phyloP scores from a whole-genome alignment of 257 asterid genomes.

The Nicotiana benthamiana region DNA sequence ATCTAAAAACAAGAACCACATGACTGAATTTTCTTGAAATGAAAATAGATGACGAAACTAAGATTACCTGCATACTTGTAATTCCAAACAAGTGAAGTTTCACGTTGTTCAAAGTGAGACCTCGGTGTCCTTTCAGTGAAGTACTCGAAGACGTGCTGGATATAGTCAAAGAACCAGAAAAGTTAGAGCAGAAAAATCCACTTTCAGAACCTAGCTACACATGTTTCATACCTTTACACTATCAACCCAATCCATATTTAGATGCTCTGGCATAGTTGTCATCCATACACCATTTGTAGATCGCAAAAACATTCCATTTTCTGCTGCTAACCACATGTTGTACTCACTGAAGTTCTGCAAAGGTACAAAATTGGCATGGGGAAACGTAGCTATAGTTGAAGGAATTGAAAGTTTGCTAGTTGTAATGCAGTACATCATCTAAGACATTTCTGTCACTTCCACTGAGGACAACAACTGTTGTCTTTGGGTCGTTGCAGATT shows the following conservation, averaged over 20 bases:
- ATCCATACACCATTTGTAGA: slow-evolving; percentile 82
- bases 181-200: slow-evolving; percentile 16
- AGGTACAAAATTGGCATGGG: slow-evolving; percentile 15
- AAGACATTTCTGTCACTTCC: slow-evolving; percentile 76
- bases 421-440: slow-evolving; percentile 50
- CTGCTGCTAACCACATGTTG: slow-evolving; percentile 98
- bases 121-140: slow-evolving; percentile 98
- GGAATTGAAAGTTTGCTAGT: slow-evolving; percentile 1
- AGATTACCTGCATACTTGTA: slow-evolving; percentile 85
- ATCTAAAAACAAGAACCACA: background rate
- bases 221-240: slow-evolving; percentile 55
- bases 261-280: slow-evolving; percentile 99
- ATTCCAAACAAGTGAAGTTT: slow-evolving; percentile 94
- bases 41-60: slow-evolving; percentile 2
- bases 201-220: slow-evolving; percentile 6
- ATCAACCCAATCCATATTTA: slow-evolving; percentile 96
- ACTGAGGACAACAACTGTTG: slow-evolving; percentile 86
- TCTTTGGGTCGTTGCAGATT: slow-evolving; percentile 76
- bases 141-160: slow-evolving; percentile 92
- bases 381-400: background rate
- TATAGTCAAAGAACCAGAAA: slow-evolving; percentile 13
- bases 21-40: slow-evolving; percentile 6
- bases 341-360: slow-evolving; percentile 79
- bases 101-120: slow-evolving; percentile 76
- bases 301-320: slow-evolving; percentile 93